Percentiles rank a stretch among this genome's conserved stretches.
phyloP scores from a whole-genome alignment of 768 basidiomycete species.

The Podaxis sp. region DNA sequence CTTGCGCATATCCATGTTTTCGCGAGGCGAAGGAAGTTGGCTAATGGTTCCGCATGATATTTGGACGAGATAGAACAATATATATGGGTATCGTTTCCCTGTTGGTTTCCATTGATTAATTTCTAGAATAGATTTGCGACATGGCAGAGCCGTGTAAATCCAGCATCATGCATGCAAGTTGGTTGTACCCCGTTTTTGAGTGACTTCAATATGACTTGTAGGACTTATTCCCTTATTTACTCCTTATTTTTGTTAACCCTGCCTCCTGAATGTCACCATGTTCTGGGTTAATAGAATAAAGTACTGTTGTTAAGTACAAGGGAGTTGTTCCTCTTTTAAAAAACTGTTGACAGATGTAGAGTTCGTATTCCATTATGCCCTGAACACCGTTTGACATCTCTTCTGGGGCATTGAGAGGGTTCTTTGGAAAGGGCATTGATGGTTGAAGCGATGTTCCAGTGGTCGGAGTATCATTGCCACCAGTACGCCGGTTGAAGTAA shows the following conservation, averaged over 20 bases:
- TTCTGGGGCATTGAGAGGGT: not conserved
- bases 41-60: not conserved
- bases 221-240: no score
- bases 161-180: no score
- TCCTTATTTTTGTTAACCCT: no score
- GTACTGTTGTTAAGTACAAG: no score
- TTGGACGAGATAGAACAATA: not conserved
- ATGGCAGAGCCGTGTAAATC: no score
- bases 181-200: no score
- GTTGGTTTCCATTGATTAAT: not conserved
- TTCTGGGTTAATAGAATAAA: not conserved
- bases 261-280: no score
- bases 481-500: not conserved
- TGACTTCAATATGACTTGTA: no score
- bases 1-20: conserved; percentile 89
- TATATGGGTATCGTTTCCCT: not conserved
- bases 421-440: not conserved
- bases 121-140: not conserved
- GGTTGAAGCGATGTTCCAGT: not conserved
- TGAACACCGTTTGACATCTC: not conserved
- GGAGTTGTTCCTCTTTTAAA: not conserved
- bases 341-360: not conserved
- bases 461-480: not conserved
- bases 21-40: conserved; percentile 30
- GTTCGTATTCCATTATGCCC: not conserved